Conservation (phyloP, 75 land plant genomes). For the Pinus taeda region DNA sequence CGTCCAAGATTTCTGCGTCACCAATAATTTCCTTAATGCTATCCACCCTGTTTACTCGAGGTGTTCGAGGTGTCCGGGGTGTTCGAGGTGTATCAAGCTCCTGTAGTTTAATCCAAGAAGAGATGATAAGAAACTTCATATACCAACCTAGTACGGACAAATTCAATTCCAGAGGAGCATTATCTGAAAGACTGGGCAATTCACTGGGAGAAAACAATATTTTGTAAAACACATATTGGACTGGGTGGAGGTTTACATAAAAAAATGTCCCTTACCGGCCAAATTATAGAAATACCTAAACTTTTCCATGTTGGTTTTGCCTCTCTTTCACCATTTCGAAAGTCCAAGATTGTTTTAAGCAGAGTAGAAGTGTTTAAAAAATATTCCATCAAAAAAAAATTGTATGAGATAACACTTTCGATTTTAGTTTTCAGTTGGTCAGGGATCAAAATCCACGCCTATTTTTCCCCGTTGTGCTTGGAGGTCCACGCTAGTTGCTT, state of each 20-base stretch:
- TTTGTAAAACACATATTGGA: not conserved
- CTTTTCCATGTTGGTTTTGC: not conserved
- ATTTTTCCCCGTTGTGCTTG: too few species aligned
- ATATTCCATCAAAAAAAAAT: too few species aligned
- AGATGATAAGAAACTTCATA: not conserved
- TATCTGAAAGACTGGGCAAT: not conserved
- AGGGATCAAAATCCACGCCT: too few species aligned
- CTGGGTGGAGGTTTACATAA: not conserved
- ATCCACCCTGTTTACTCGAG: constrained; percentile 7
- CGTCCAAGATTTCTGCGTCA: constrained; percentile 77
- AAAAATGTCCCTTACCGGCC: not conserved
- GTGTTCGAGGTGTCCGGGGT: constrained; percentile 8
- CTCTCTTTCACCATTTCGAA: not conserved
- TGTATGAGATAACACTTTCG: too few species aligned
- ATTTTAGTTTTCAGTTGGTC: too few species aligned
- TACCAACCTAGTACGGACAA: not conserved
- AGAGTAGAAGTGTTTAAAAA: not conserved
- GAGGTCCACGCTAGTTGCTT: too few species aligned
- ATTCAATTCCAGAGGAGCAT: not conserved
- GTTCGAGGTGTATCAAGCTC: constrained; percentile 8
- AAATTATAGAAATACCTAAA: not conserved
- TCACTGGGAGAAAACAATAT: not conserved
- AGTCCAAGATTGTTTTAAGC: not conserved
- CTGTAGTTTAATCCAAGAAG: not conserved
- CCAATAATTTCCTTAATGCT: constrained; percentile 18